Evolutionary conservation across 2,329 filamentous ascomycete species (phyloP).

Genomic region (Apiospora pterosperma): DNA sequence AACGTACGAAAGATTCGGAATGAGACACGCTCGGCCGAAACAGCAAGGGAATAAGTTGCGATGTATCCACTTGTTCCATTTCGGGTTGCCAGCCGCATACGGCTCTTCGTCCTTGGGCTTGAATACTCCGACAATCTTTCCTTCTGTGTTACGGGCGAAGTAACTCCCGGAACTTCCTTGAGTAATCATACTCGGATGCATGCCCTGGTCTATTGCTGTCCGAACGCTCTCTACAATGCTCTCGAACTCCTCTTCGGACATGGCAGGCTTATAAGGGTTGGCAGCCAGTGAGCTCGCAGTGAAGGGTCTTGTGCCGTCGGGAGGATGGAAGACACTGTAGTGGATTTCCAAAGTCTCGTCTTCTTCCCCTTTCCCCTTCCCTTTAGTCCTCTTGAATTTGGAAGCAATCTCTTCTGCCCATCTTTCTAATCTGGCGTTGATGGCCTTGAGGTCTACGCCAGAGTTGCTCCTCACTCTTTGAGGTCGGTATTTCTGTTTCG

Average conservation of each 20-base stretch:
- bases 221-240: constrained; percentile 86
- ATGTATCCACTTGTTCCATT: constrained; percentile 99
- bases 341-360: constrained; percentile 93
- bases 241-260: constrained; percentile 81
- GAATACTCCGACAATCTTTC: constrained; percentile 95
- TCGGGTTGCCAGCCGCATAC: constrained; percentile 93
- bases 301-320: constrained; percentile 79
- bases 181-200: constrained; percentile 93
- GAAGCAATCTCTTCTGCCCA: constrained; percentile 98
- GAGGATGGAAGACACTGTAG: constrained; percentile 93
- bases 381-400: constrained; percentile 85
- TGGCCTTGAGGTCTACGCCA: constrained; percentile 95
- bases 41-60: constrained; percentile 96
- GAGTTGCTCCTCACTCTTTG: constrained; percentile 63
- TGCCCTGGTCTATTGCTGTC: constrained; percentile 81
- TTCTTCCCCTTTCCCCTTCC: constrained; percentile 68
- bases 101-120: constrained; percentile 99
- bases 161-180: constrained; percentile 98
- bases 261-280: constrained; percentile 52
- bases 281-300: constrained; percentile 71
- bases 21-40: constrained; percentile 91
- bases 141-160: constrained; percentile 87
- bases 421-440: constrained; percentile 89
- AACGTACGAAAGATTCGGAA: constrained; percentile 96
- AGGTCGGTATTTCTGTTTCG: constrained; percentile 40